Evolutionary conservation across 208 protist genomes (phyloP), one percentile per base, ranked within the genome.

Genomic region (Crithidia sp.): DNA sequence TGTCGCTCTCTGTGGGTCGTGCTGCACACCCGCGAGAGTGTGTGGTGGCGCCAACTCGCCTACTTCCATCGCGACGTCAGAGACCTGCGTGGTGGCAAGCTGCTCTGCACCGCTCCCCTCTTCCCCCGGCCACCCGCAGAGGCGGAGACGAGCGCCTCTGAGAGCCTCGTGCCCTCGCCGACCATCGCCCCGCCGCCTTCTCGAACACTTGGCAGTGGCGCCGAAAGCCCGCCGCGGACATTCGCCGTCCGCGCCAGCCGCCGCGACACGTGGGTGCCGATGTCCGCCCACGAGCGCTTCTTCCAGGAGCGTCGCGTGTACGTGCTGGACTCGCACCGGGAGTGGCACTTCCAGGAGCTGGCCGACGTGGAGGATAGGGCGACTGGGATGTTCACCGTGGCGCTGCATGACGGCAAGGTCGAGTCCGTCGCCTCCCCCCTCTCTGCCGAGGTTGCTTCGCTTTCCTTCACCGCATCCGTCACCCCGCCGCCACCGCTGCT

Each of bases 321-420:
- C 76, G 83, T 76, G 49, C 71, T 91, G n/a, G 90, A 93, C 71
- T 65, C 84, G 16, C 77, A 76, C n/a, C 82, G 90, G 3, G 84
- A 90, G 64, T 93, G 86, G 87, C 74, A 90, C 55, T 89, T 93
- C 69, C 83, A 81, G 45, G 90, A 93, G 43, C 39, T 82, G 50
- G 74, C 80, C 10, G 66, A 71, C 13, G 62, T 91, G 9, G 72
- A 84, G 36, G 83, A 89, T 62, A 69, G 57, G 47, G 16, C 19
- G 7, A 83, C 81, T 5, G 86, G 82, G 36, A 81, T 86, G 67
- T 91, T 86, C 73, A 86, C 83, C 37, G 76, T 91, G 1, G 70
- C 81, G 0, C 57, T 91, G 55, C 83, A 91, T 53, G 62, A 74
- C 17, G 84, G 83, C 1, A 36, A 9, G 10, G 70, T 49, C 12